phyloP scores from a whole-genome alignment of 129 eudicot species.

The Arctium minus region DNA sequence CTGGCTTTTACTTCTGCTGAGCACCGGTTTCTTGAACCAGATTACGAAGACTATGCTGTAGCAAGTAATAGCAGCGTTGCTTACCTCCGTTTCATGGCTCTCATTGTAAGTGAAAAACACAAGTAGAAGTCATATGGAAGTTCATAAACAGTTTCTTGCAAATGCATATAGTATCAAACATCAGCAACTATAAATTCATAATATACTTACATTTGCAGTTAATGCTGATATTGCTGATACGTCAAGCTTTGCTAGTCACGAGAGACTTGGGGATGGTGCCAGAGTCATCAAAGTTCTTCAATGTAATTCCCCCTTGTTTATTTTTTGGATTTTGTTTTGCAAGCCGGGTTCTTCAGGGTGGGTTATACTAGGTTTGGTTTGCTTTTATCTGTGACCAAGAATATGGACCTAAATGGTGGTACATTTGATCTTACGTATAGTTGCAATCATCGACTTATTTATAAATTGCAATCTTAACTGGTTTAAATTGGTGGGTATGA shows the following conservation, averaged over 20 bases:
- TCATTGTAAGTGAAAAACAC: conserved; percentile 43
- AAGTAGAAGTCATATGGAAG: background rate
- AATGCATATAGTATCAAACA: background rate
- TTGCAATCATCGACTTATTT: no score
- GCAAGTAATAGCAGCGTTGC: conserved; percentile 54
- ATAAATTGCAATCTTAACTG: background rate
- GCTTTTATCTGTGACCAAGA: background rate
- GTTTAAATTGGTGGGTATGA: background rate
- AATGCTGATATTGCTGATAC: conserved; percentile 63
- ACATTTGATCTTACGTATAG: no score
- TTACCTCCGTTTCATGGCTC: conserved; percentile 55
- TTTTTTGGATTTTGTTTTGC: no score
- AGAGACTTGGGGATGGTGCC: conserved; percentile 60
- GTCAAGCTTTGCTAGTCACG: conserved; percentile 56
- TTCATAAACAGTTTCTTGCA: background rate
- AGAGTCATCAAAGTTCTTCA: conserved; percentile 48
- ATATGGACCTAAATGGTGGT: background rate
- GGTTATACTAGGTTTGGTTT: background rate
- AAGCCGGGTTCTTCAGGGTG: background rate
- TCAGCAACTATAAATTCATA: background rate
- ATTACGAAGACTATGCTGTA: conserved; percentile 65
- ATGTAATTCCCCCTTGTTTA: conserved; percentile 23
- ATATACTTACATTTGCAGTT: conserved; percentile 43
- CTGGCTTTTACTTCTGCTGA: conserved; percentile 68
- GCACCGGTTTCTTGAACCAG: conserved; percentile 61